Evolutionary conservation across 306 rosid genomes (phyloP), one percentile per base, ranked within the genome.

Genomic region (Inga oerstediana): DNA sequence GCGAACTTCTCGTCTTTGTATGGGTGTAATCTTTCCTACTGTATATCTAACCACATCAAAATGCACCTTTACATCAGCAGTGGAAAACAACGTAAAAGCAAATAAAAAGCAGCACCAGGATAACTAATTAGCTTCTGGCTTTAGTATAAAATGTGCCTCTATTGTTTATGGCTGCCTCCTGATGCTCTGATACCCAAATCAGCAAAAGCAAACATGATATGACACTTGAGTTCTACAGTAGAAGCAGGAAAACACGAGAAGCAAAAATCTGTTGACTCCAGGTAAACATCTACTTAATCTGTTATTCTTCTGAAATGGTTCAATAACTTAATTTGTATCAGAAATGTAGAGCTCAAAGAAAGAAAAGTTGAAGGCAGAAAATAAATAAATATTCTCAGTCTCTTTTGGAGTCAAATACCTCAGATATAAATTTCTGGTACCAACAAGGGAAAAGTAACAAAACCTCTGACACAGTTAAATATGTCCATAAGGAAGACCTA

Each of bases 21-120:
- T 89, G 68, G 99, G 98, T 11, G 99, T 96, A 82, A 96, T 96
- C 91, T 96, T 96, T 34, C 99, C 99, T 62, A 94, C 99, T 76
- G 99, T 96, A 88, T 96, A 96, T 89, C 99, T 96, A 88, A 80
- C 80, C 89, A 95, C 70, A 89, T 84, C 84, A 83, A 83, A 88
- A 83, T 82, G 65, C 71, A 72, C 79, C 51, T 80, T 86, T 11
- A 78, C 46, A 76, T 80, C 79, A 83, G 56, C 69, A 62, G 10
- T 2, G 79, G 83, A 84, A 83, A 82, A 84, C 76, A 79, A 76
- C 62, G 69, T 80, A 84, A 77, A 70, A 39, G 54, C 14, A 80
- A 62, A 73, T 72, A 45, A 58, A 61, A 68, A 59, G 75, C 3
- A 78, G 52, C 35, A 82, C 39, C 16, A 45, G 52, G 45, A 30